Percentiles rank a stretch among this genome's conserved stretches.
Evolutionary conservation across 2,329 filamentous ascomycete species (phyloP).

Genomic region (Aspergillus sp.): DNA sequence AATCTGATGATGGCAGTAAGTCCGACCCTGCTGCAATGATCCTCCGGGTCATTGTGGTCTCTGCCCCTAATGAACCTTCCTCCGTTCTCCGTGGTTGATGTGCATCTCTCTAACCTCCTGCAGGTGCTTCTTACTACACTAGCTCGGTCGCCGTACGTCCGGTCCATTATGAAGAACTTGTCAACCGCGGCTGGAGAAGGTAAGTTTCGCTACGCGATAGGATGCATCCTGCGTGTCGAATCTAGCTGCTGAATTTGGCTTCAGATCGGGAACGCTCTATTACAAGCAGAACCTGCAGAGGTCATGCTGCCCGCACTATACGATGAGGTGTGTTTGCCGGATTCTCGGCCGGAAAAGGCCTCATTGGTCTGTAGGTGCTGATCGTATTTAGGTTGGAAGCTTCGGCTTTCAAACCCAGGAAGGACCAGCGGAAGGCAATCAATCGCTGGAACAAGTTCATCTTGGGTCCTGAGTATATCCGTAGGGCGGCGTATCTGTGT

Average conservation of each 20-base stretch:
- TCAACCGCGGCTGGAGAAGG: constrained; percentile 52
- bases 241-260: constrained; percentile 6
- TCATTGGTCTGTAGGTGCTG: neutral
- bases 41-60: neutral
- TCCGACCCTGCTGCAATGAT: constrained; percentile 16
- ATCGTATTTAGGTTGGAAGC: constrained; percentile 39
- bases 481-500: constrained; percentile 45
- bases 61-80: neutral
- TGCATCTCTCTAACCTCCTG: constrained; percentile 7
- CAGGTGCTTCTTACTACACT: constrained; percentile 49
- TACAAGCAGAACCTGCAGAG: constrained; percentile 61
- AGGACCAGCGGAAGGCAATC: constrained; percentile 48
- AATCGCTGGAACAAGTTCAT: constrained; percentile 51
- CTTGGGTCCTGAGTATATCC: constrained; percentile 48
- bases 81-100: constrained; percentile 7
- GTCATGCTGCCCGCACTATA: constrained; percentile 86
- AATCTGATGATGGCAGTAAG: constrained; percentile 47
- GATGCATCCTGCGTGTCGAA: neutral
- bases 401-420: constrained; percentile 42
- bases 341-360: neutral
- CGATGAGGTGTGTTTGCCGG: constrained; percentile 40
- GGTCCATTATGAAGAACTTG: constrained; percentile 48
- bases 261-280: constrained; percentile 49
- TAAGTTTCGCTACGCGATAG: constrained; percentile 20
- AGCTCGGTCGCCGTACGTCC: constrained; percentile 44